Evolutionary conservation across 768 basidiomycete species (phyloP).

Genomic region (Mycena amicta): DNA sequence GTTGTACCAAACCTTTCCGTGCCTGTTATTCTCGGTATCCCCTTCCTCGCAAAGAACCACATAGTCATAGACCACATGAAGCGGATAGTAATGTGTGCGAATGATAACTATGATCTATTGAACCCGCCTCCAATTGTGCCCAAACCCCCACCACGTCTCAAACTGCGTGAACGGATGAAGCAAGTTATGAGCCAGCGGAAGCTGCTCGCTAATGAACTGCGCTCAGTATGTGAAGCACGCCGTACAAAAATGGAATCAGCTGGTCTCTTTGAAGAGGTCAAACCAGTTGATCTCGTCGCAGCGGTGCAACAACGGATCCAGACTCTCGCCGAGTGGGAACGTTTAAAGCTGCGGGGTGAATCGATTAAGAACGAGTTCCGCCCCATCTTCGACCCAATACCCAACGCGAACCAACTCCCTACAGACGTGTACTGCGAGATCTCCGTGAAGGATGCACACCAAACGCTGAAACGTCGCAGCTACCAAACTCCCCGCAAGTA

Average conservation of each 20-base stretch:
- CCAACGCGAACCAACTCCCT: constrained; percentile 26
- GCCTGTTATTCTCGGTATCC: constrained; percentile 35
- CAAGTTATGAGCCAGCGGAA: not conserved
- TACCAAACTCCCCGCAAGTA: constrained; percentile 37
- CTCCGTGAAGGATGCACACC: constrained; percentile 22
- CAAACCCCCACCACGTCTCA: not conserved
- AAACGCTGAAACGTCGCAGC: constrained; percentile 9
- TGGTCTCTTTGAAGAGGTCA: not conserved
- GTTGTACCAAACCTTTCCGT: constrained; percentile 27
- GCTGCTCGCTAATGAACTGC: not conserved
- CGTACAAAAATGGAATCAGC: not conserved
- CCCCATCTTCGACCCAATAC: constrained; percentile 25
- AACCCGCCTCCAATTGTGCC: not conserved
- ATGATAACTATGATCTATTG: constrained; percentile 5
- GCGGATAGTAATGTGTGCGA: constrained; percentile 17
- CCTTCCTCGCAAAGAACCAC: constrained; percentile 35
- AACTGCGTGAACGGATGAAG: not conserved
- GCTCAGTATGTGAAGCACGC: not conserved
- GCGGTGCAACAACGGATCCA: not conserved
- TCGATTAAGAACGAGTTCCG: constrained; percentile 11
- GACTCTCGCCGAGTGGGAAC: not conserved
- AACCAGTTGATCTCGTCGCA: not conserved
- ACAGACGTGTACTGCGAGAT: constrained; percentile 23
- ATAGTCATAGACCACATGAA: constrained; percentile 34
- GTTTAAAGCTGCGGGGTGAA: not conserved